Percentiles rank a stretch among this genome's conserved stretches.
These are phyloP conservation scores for Phytopythium ostracodes DNA, from an alignment of 352 stramenopile species.

Conservation along the genomic window DNA sequence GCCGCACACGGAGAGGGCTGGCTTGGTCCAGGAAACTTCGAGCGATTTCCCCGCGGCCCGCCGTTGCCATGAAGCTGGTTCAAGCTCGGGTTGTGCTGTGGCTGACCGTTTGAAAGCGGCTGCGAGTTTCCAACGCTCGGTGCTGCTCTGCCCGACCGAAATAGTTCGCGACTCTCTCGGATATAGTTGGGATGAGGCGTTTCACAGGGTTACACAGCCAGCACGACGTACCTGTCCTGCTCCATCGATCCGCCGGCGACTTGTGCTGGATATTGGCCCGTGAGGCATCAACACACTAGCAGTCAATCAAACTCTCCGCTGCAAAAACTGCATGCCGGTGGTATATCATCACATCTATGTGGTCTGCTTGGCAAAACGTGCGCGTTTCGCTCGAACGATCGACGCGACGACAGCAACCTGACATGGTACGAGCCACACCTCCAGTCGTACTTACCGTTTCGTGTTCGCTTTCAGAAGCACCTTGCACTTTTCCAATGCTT, in stretches of 20 bases:
- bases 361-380: background rate
- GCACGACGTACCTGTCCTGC: background rate
- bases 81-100: background rate
- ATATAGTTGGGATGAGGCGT: background rate
- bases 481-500: slow-evolving; percentile 54
- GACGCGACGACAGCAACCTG: background rate
- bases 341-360: background rate
- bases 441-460: slow-evolving; percentile 17
- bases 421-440: background rate
- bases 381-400: background rate
- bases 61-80: slow-evolving; percentile 32
- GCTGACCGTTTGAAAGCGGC: no score
- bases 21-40: slow-evolving; percentile 43
- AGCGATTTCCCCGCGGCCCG: slow-evolving; percentile 36
- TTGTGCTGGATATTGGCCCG: background rate
- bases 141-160: background rate
- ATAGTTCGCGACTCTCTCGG: background rate
- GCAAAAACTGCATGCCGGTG: background rate
- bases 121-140: background rate
- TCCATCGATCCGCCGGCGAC: background rate
- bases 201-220: background rate
- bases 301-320: background rate
- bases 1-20: background rate
- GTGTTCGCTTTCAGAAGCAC: slow-evolving; percentile 52
- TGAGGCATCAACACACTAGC: background rate